These are phyloP conservation scores for Scytalidium sp. DNA, from an alignment of 2,329 filamentous ascomycete genomes.

Conservation along the genomic window DNA sequence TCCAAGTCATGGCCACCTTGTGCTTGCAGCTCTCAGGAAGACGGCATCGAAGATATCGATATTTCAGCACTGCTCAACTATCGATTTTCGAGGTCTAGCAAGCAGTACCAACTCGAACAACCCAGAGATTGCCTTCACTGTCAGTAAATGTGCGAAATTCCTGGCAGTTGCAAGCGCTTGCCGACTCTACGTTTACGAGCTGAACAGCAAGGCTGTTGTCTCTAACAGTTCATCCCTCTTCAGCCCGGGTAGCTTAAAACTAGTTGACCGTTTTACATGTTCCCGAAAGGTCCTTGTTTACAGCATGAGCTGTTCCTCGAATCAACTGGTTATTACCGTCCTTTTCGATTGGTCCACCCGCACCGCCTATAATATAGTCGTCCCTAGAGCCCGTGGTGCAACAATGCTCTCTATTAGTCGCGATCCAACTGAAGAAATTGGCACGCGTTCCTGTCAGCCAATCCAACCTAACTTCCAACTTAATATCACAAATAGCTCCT, in stretches of 20 bases:
- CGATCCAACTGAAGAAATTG: too few species aligned
- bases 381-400: too few species aligned
- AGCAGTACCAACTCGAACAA: too few species aligned
- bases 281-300: slow-evolving; percentile 54
- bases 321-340: slow-evolving; percentile 53
- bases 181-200: slow-evolving; percentile 53
- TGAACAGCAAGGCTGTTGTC: slow-evolving; percentile 13
- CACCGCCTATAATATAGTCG: slow-evolving; percentile 54
- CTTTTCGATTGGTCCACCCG: slow-evolving; percentile 59
- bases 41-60: slow-evolving; percentile 13
- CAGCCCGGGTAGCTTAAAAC: slow-evolving; percentile 32
- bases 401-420: too few species aligned
- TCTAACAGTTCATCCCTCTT: neutral
- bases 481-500: too few species aligned
- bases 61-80: slow-evolving; percentile 31
- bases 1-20: slow-evolving; percentile 7
- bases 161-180: slow-evolving; percentile 52
- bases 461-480: too few species aligned
- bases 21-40: slow-evolving; percentile 6
- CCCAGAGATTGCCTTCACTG: slow-evolving; percentile 31
- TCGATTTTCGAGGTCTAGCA: slow-evolving; percentile 27
- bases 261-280: slow-evolving; percentile 52
- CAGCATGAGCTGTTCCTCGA: slow-evolving; percentile 59
- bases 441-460: too few species aligned
- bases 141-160: slow-evolving; percentile 57